Evolutionary conservation across 805 yeast species (phyloP).

Genomic region (Cyberlindnera samutprakarnensis): DNA sequence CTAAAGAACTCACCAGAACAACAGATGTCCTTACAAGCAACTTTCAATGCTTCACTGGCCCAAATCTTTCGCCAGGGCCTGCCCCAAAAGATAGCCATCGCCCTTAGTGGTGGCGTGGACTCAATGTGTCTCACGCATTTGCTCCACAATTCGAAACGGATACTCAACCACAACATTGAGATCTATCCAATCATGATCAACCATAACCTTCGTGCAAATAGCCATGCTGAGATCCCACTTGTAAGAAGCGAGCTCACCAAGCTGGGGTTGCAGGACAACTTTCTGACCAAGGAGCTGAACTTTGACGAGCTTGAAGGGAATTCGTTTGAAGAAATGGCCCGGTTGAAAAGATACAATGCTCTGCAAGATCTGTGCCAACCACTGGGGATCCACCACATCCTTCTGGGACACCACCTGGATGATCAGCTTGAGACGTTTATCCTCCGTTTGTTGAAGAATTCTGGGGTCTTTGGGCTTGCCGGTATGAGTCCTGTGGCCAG

Average conservation of each 20-base stretch:
- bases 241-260: slow-evolving; percentile 9
- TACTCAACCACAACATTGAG: slow-evolving; percentile 23
- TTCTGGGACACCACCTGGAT: slow-evolving; percentile 62
- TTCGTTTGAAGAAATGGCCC: slow-evolving; percentile 50
- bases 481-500: slow-evolving; percentile 36
- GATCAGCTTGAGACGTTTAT: slow-evolving; percentile 70
- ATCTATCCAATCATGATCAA: slow-evolving; percentile 59
- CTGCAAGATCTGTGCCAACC: slow-evolving; percentile 34
- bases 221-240: slow-evolving; percentile 20
- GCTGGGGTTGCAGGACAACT: slow-evolving; percentile 20
- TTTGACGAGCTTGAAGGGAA: slow-evolving; percentile 7
- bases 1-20: too few relatives aligned
- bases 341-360: slow-evolving; percentile 42
- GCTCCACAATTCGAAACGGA: slow-evolving; percentile 28
- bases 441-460: slow-evolving; percentile 40
- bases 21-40: slow-evolving; percentile 1
- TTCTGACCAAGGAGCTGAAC: slow-evolving; percentile 21
- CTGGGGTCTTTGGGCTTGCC: slow-evolving; percentile 48
- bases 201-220: slow-evolving; percentile 44
- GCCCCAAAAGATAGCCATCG: slow-evolving; percentile 38
- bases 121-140: slow-evolving; percentile 62
- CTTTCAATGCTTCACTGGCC: slow-evolving; percentile 1
- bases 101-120: slow-evolving; percentile 78
- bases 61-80: slow-evolving; percentile 1
- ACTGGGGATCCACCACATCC: slow-evolving; percentile 28